A percentile compares a stretch with the other conserved stretches of the same genome.
These are phyloP conservation scores for Aspergillus carbonarius DNA, from an alignment of 2,329 filamentous ascomycete species.

Conservation along the genomic window DNA sequence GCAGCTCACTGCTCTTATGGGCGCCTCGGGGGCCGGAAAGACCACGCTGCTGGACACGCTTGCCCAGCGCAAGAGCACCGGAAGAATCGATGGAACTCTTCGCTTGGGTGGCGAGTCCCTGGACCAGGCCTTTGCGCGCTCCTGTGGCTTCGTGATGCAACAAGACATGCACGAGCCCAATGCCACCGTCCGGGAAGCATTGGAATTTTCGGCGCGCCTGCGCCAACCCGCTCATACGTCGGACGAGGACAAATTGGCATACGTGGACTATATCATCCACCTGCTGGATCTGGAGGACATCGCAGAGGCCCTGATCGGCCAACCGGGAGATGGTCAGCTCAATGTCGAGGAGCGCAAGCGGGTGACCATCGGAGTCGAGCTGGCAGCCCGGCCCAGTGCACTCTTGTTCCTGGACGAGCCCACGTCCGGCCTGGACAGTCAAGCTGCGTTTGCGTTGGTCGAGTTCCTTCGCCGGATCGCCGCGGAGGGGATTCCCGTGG, in stretches of 20 bases:
- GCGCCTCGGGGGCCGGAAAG: conserved; percentile 5
- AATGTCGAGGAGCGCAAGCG: conserved; percentile 2
- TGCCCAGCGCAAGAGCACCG: neutral
- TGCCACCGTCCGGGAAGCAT: conserved; percentile 2
- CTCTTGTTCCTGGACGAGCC: conserved; percentile 4
- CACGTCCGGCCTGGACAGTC: conserved; percentile 4
- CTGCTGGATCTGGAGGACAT: neutral
- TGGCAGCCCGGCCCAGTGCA: neutral
- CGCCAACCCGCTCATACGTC: neutral
- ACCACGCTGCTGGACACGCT: conserved; percentile 1
- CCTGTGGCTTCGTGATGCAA: conserved; percentile 2
- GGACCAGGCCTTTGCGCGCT: neutral
- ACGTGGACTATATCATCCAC: neutral
- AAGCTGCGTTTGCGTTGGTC: conserved; percentile 58
- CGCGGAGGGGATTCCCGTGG: conserved; percentile 76
- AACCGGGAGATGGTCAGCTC: neutral
- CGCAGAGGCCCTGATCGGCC: neutral
- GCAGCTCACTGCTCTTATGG: conserved; percentile 3
- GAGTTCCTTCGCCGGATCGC: conserved; percentile 78
- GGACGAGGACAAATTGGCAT: conserved; percentile 1
- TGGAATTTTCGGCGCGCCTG: conserved; percentile 1
- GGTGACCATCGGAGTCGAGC: conserved; percentile 6
- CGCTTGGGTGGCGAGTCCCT: neutral
- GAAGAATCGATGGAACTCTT: neutral
- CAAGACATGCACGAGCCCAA: conserved; percentile 1